Evolutionary conservation across 2,329 filamentous ascomycete species (phyloP).

Genomic region (Fonsecaea multimorphosa): DNA sequence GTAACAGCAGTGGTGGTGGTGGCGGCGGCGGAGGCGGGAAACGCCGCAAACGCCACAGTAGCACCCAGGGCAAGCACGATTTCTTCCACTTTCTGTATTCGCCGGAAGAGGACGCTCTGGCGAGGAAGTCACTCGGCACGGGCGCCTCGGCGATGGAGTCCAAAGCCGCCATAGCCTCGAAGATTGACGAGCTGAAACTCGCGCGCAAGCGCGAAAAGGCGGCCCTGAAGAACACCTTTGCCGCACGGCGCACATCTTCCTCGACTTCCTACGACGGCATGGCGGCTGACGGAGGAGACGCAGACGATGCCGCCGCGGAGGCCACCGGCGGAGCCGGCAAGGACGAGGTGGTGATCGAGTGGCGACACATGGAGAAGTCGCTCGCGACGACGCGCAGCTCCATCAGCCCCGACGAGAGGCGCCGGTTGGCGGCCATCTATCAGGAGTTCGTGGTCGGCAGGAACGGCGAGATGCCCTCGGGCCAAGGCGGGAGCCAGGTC

Average conservation of each 20-base stretch:
- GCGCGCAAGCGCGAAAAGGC: slow-evolving; percentile 55
- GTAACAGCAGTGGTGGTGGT: slow-evolving; percentile 37
- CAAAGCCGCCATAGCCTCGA: slow-evolving; percentile 77
- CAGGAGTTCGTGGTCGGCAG: slow-evolving; percentile 89
- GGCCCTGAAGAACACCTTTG: slow-evolving; percentile 25
- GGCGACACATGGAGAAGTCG: slow-evolving; percentile 81
- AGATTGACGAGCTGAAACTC: slow-evolving; percentile 78
- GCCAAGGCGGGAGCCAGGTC: slow-evolving; percentile 88
- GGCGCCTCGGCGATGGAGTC: slow-evolving; percentile 69
- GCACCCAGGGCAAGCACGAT: slow-evolving; percentile 51
- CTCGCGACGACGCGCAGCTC: slow-evolving; percentile 79
- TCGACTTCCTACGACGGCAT: background rate
- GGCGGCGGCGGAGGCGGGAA: slow-evolving; percentile 47
- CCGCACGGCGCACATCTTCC: slow-evolving; percentile 6
- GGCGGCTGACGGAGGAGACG: slow-evolving; percentile 30
- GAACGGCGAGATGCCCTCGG: slow-evolving; percentile 93
- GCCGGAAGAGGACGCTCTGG: slow-evolving; percentile 57
- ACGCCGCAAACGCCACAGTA: slow-evolving; percentile 39
- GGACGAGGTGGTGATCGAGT: slow-evolving; percentile 72
- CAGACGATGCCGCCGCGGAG: slow-evolving; percentile 28
- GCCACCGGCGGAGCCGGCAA: slow-evolving; percentile 45
- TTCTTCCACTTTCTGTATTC: slow-evolving; percentile 89
- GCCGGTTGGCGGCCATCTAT: slow-evolving; percentile 80
- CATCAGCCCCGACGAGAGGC: slow-evolving; percentile 79
- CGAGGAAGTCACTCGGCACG: slow-evolving; percentile 51